A percentile compares a stretch with the other conserved stretches of the same genome.
Conservation (phyloP, 169 alveolate genomes). For the Plasmodium fragile region DNA sequence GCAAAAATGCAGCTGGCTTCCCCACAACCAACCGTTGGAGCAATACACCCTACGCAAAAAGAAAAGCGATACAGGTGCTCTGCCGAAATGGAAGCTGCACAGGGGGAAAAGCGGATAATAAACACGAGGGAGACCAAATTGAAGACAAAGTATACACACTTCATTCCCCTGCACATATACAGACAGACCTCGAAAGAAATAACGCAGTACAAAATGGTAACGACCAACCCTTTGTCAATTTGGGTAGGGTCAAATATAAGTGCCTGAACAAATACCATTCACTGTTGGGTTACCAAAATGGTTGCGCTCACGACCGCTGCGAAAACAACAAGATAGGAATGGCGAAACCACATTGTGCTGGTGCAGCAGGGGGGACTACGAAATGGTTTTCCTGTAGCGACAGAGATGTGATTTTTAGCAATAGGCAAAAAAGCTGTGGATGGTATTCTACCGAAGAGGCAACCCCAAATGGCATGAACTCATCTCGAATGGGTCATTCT, state of each 20-base stretch:
- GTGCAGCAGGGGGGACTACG: background rate
- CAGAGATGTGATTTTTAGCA: background rate
- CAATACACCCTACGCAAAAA: background rate
- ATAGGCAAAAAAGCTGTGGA: background rate
- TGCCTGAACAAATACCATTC: background rate
- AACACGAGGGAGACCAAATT: background rate
- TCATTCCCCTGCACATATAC: background rate
- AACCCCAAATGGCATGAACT: background rate
- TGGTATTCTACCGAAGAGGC: background rate
- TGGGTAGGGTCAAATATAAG: background rate
- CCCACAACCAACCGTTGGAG: background rate
- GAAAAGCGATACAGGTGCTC: background rate
- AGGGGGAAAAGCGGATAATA: background rate
- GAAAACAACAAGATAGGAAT: background rate
- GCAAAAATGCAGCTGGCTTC: background rate
- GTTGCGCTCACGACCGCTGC: background rate
- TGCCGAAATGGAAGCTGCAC: background rate
- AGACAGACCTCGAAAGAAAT: background rate
- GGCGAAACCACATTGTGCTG: background rate
- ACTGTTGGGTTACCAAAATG: background rate
- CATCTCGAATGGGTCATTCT: background rate
- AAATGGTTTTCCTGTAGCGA: background rate
- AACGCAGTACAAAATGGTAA: background rate
- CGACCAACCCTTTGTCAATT: background rate
- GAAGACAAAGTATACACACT: background rate